A percentile compares a stretch with the other conserved stretches of the same genome.
Evolutionary conservation across 768 basidiomycete genomes (phyloP).

Genomic region (Amanita polypyramis): DNA sequence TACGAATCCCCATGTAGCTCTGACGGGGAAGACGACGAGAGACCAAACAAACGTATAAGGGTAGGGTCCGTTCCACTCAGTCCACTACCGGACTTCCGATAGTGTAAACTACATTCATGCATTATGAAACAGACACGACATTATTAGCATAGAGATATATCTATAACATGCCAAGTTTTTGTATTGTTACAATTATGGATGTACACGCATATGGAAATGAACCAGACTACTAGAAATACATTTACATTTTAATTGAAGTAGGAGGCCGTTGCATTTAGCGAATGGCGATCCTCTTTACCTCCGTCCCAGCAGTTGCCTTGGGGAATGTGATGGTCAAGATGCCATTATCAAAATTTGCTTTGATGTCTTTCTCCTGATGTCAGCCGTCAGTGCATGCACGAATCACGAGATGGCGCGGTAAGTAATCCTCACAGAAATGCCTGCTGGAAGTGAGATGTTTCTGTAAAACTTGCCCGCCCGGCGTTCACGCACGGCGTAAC

Average conservation of each 20-base stretch:
- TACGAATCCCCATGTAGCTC: not conserved
- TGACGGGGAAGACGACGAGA: not conserved
- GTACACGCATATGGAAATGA: too few relatives aligned
- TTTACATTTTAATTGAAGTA: not conserved
- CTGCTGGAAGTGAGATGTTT: conserved; percentile 36
- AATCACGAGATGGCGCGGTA: too few relatives aligned
- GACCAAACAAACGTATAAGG: not conserved
- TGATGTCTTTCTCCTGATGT: conserved; percentile 20
- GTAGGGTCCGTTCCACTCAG: not conserved
- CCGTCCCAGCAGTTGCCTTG: conserved; percentile 24
- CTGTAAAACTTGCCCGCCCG: conserved; percentile 31
- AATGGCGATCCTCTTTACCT: conserved; percentile 26
- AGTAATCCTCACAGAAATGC: conserved; percentile 33
- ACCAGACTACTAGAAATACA: not conserved
- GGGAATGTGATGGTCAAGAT: conserved; percentile 35
- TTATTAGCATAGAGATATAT: not conserved
- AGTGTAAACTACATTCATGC: not conserved
- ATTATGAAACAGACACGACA: not conserved
- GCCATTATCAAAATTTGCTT: conserved; percentile 33
- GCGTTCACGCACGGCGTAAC: conserved; percentile 37
- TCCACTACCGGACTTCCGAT: not conserved
- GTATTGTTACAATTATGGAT: not conserved
- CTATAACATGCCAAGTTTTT: too few relatives aligned
- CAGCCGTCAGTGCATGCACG: not conserved
- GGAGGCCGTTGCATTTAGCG: not conserved